A percentile compares a stretch with the other conserved stretches of the same genome.
Evolutionary conservation across 805 yeast species (phyloP).

Genomic region (Starmerella tilneyi): DNA sequence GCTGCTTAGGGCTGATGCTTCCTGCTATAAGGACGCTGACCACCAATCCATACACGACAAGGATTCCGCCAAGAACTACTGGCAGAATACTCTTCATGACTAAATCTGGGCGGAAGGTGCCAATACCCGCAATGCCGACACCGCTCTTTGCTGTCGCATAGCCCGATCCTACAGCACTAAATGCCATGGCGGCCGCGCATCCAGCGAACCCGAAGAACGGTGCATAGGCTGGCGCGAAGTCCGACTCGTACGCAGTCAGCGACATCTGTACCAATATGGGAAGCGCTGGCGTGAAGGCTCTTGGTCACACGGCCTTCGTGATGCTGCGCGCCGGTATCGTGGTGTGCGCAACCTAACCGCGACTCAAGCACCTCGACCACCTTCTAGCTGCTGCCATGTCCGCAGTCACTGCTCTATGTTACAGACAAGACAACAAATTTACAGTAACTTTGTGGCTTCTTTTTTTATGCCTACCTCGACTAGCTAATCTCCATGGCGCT

Average conservation of each 20-base stretch:
- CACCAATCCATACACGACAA: conserved; percentile 93
- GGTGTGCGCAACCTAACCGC: too few relatives aligned
- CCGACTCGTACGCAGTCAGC: conserved; percentile 32
- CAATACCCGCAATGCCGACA: conserved; percentile 95
- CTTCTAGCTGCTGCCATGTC: too few relatives aligned
- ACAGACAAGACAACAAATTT: too few relatives aligned
- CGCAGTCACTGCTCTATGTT: not conserved
- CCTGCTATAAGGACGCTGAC: conserved; percentile 89
- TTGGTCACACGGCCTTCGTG: not conserved
- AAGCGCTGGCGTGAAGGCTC: not conserved
- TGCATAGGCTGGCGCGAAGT: conserved; percentile 81
- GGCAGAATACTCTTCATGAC: conserved; percentile 89
- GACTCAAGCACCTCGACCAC: too few relatives aligned
- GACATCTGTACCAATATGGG: conserved; percentile 7
- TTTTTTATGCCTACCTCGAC: conserved; percentile 24
- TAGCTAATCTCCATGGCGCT: conserved; percentile 14
- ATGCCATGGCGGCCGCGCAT: conserved; percentile 82
- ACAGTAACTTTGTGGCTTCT: not conserved
- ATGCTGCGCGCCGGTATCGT: too few relatives aligned
- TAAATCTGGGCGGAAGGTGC: conserved; percentile 92
- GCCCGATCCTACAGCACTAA: conserved; percentile 96
- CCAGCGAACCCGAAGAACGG: conserved; percentile 97
- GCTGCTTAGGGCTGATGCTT: conserved; percentile 63
- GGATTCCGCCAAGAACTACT: conserved; percentile 95
- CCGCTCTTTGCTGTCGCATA: conserved; percentile 98